phyloP scores from a whole-genome alignment of 768 basidiomycete species.

The Leccinum aurantiacum region DNA sequence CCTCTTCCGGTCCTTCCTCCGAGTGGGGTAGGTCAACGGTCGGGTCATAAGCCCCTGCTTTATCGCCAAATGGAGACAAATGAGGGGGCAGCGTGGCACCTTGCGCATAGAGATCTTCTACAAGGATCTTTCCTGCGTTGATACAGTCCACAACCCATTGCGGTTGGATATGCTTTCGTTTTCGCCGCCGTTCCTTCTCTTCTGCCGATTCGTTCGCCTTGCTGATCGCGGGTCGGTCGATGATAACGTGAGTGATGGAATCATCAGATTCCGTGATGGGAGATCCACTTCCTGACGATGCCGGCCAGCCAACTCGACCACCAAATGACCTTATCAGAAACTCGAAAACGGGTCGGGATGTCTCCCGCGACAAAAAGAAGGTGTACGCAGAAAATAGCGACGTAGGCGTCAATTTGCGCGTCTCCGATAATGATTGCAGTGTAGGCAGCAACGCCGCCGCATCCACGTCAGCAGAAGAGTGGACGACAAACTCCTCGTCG shows the following conservation, averaged over 20 bases:
- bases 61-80: slow-evolving; percentile 91
- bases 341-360: slow-evolving; percentile 88
- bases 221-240: slow-evolving; percentile 76
- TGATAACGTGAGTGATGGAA: slow-evolving; percentile 91
- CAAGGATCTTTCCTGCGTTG: slow-evolving; percentile 80
- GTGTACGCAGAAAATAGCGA: slow-evolving; percentile 81
- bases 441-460: slow-evolving; percentile 58
- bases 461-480: slow-evolving; percentile 53
- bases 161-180: slow-evolving; percentile 89
- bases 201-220: slow-evolving; percentile 50
- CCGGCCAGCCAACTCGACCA: slow-evolving; percentile 88
- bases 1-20: slow-evolving; percentile 31
- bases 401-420: slow-evolving; percentile 56
- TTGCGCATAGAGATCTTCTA: slow-evolving; percentile 83
- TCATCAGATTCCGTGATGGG: slow-evolving; percentile 75
- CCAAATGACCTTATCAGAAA: slow-evolving; percentile 92
- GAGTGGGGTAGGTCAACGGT: slow-evolving; percentile 33
- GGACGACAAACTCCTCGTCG: slow-evolving; percentile 69
- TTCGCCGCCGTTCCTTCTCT: slow-evolving; percentile 59
- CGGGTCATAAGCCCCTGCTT: slow-evolving; percentile 75
- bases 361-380: slow-evolving; percentile 93
- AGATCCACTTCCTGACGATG: slow-evolving; percentile 78
- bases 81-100: slow-evolving; percentile 90
- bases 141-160: slow-evolving; percentile 98
- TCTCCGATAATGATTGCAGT: slow-evolving; percentile 59